These are phyloP conservation scores for Zymoseptoria ardabiliae DNA, from an alignment of 2,329 filamentous ascomycete genomes.

Conservation along the genomic window DNA sequence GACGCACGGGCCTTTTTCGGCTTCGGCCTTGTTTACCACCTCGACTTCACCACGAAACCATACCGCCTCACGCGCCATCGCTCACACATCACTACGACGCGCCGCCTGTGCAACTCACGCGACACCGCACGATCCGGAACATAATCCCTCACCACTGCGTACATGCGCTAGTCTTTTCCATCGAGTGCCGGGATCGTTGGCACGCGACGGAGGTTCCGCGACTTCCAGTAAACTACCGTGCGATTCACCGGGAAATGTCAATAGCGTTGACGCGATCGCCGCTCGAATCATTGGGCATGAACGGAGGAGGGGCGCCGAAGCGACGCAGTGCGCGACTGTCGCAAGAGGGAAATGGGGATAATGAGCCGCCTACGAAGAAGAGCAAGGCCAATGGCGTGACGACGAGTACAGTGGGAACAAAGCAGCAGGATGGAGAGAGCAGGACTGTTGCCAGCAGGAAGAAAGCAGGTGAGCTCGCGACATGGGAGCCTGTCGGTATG, in stretches of 20 bases:
- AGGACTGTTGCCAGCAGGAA: slow-evolving; percentile 31
- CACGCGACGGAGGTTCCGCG: neutral
- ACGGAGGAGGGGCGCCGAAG: slow-evolving; percentile 40
- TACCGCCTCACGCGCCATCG: neutral
- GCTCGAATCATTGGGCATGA: slow-evolving; percentile 42
- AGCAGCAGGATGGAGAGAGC: slow-evolving; percentile 22
- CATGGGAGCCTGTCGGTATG: neutral
- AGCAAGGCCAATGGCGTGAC: slow-evolving; percentile 31
- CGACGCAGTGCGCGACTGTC: slow-evolving; percentile 40
- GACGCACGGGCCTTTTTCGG: neutral
- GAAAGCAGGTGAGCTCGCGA: slow-evolving; percentile 23
- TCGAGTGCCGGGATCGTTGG: neutral
- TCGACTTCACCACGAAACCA: neutral
- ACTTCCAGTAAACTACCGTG: neutral
- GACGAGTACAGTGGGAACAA: slow-evolving; percentile 32
- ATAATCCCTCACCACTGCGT: neutral
- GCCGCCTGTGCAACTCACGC: neutral
- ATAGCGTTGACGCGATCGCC: slow-evolving; percentile 34
- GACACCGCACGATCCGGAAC: neutral
- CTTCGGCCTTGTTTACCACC: neutral
- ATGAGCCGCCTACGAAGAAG: slow-evolving; percentile 39
- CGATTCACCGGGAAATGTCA: slow-evolving; percentile 26
- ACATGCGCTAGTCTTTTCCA: neutral
- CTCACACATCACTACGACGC: neutral
- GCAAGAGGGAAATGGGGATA: slow-evolving; percentile 37